Conservation (phyloP, 2,329 filamentous ascomycete genomes). For the Exophiala phaeomuriformis region DNA sequence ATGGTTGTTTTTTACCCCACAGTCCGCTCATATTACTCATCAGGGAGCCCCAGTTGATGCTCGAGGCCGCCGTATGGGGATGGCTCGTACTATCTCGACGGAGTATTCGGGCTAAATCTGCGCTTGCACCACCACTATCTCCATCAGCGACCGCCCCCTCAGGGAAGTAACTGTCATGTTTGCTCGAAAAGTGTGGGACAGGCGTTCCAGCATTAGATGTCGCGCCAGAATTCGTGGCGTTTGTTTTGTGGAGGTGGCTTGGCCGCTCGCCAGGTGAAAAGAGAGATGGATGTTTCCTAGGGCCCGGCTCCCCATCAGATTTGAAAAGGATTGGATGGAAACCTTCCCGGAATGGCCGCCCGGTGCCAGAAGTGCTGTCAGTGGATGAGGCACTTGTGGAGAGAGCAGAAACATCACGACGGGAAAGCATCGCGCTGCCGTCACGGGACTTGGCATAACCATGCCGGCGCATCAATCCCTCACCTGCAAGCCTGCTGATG, state of each 20-base stretch:
- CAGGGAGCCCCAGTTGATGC: constrained; percentile 50
- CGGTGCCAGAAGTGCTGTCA: constrained; percentile 31
- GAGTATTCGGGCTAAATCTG: constrained; percentile 48
- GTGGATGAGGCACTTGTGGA: constrained; percentile 42
- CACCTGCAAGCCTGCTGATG: constrained; percentile 2
- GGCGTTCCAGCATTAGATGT: constrained; percentile 45
- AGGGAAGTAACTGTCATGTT: constrained; percentile 24
- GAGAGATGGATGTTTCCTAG: constrained; percentile 30
- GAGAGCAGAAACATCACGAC: constrained; percentile 15
- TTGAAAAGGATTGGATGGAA: constrained; percentile 6
- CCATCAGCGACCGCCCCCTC: constrained; percentile 27
- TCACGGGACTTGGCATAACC: constrained; percentile 13
- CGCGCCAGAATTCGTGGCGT: constrained; percentile 46
- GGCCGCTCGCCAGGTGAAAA: constrained; percentile 40
- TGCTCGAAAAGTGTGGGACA: constrained; percentile 46
- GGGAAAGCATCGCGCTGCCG: constrained; percentile 8
- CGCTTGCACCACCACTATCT: constrained; percentile 45
- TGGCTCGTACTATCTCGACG: constrained; percentile 47
- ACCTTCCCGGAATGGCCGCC: constrained; percentile 5
- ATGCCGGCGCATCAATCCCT: constrained; percentile 14
- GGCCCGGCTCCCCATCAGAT: neutral
- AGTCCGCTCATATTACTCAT: constrained; percentile 43
- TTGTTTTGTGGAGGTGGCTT: constrained; percentile 39
- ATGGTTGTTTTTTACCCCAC: constrained; percentile 47
- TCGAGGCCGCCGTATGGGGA: constrained; percentile 40